phyloP scores from a whole-genome alignment of 768 basidiomycete species.

The Termitomyces sp. region DNA sequence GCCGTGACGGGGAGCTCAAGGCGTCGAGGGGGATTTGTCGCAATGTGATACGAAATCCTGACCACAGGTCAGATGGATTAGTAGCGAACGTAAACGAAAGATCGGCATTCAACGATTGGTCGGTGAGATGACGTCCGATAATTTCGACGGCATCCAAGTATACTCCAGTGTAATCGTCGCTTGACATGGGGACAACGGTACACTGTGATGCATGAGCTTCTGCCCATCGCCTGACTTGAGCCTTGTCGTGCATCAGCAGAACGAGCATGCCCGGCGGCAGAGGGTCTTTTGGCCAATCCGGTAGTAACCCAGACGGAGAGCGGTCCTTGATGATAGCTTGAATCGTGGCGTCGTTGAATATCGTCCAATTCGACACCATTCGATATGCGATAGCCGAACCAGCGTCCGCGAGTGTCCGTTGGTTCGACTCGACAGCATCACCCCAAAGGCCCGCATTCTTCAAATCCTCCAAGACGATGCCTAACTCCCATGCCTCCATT shows the following conservation, averaged over 20 bases:
- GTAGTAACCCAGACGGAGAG: conserved; percentile 30
- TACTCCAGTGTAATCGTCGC: conserved; percentile 39
- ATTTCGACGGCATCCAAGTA: conserved; percentile 42
- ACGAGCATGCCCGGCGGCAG: conserved; percentile 59
- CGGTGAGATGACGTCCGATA: conserved; percentile 22
- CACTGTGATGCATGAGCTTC: conserved; percentile 35
- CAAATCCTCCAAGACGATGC: conserved; percentile 45
- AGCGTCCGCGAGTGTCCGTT: conserved; percentile 31
- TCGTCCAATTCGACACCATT: conserved; percentile 53
- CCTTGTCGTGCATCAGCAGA: conserved; percentile 47
- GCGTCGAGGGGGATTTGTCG: conserved; percentile 48
- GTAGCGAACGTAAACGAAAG: conserved; percentile 24
- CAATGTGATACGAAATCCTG: conserved; percentile 35
- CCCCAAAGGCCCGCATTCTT: conserved; percentile 22
- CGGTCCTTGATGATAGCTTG: conserved; percentile 32
- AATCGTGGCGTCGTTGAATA: conserved; percentile 50
- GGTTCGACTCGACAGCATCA: conserved; percentile 11
- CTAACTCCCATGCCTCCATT: conserved; percentile 65
- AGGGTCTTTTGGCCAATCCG: conserved; percentile 51
- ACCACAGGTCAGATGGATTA: conserved; percentile 50
- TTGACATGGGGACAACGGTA: conserved; percentile 37
- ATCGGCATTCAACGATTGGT: conserved; percentile 6
- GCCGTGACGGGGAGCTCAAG: conserved; percentile 26
- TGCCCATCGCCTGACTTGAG: conserved; percentile 58
- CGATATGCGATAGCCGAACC: conserved; percentile 56